A percentile compares a stretch with the other conserved stretches of the same genome.
Evolutionary conservation across 768 basidiomycete genomes (phyloP).

Genomic region (Floccularia luteovirens): DNA sequence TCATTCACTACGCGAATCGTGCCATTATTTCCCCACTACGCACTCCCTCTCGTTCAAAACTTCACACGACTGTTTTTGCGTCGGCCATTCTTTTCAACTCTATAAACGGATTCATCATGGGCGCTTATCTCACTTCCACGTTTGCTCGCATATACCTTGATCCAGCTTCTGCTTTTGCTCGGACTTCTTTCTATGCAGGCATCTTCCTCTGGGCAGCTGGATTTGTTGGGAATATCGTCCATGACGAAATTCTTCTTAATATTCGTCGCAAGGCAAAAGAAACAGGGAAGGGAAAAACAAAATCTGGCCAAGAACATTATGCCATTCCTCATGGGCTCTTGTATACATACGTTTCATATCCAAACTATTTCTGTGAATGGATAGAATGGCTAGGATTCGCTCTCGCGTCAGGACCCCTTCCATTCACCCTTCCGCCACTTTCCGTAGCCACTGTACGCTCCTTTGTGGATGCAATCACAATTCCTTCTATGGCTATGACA

Average conservation of each 20-base stretch:
- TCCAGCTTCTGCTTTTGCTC: slow-evolving; percentile 15
- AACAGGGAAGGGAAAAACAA: slow-evolving; percentile 25
- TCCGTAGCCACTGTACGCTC: slow-evolving; percentile 5
- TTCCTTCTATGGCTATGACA: slow-evolving; percentile 8
- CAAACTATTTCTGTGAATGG: slow-evolving; percentile 96
- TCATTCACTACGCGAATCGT: slow-evolving; percentile 81
- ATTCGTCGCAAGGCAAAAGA: slow-evolving; percentile 59
- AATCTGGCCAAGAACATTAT: slow-evolving; percentile 44
- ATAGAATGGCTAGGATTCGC: slow-evolving; percentile 89
- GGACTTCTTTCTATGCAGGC: slow-evolving; percentile 53
- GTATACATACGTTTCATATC: slow-evolving; percentile 77
- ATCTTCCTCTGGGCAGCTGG: slow-evolving; percentile 64
- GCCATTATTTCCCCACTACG: slow-evolving; percentile 73
- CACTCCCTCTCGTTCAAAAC: slow-evolving; percentile 70
- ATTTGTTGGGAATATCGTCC: slow-evolving; percentile 71
- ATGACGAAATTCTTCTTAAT: slow-evolving; percentile 85
- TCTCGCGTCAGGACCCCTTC: slow-evolving; percentile 57
- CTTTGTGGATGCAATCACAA: background rate
- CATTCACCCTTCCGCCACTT: slow-evolving; percentile 16
- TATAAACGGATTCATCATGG: slow-evolving; percentile 65
- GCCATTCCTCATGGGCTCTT: slow-evolving; percentile 76
- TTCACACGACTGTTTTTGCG: slow-evolving; percentile 60
- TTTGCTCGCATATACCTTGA: slow-evolving; percentile 35
- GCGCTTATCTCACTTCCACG: slow-evolving; percentile 60
- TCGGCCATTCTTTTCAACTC: slow-evolving; percentile 58